Conservation (phyloP, 805 yeast species). For the Kodamaea kakaduensis region DNA sequence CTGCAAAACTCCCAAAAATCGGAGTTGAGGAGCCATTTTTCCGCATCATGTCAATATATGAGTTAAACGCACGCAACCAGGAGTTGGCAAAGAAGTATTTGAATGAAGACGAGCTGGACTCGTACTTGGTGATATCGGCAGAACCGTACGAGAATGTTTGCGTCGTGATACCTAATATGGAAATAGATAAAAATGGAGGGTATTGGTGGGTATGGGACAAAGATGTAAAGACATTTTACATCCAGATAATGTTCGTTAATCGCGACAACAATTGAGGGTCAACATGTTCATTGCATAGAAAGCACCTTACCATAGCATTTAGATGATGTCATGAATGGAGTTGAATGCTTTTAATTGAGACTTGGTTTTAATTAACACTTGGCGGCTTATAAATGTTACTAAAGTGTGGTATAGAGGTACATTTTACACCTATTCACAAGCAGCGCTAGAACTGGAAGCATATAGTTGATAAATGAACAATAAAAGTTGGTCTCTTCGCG, state of each 20-base stretch:
- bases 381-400: no score
- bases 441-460: no score
- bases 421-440: no score
- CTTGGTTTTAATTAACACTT: no score
- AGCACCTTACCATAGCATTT: no score
- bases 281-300: no score
- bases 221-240: slow-evolving; percentile 61
- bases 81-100: slow-evolving; percentile 27
- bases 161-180: slow-evolving; percentile 66
- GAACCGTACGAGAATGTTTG: slow-evolving; percentile 87
- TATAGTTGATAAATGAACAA: no score
- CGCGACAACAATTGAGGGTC: no score
- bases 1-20: slow-evolving; percentile 52
- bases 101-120: slow-evolving; percentile 28
- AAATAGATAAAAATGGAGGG: slow-evolving; percentile 32
- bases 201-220: slow-evolving; percentile 74
- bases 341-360: no score
- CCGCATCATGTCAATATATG: slow-evolving; percentile 75
- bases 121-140: slow-evolving; percentile 71
- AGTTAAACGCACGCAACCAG: slow-evolving; percentile 45
- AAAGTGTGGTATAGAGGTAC: no score
- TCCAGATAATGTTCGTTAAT: slow-evolving; percentile 70
- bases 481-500: no score
- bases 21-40: slow-evolving; percentile 54
- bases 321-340: no score